Base-by-base conservation (phyloP, 208 protist genomes). In the Leishmania arabica region DNA sequence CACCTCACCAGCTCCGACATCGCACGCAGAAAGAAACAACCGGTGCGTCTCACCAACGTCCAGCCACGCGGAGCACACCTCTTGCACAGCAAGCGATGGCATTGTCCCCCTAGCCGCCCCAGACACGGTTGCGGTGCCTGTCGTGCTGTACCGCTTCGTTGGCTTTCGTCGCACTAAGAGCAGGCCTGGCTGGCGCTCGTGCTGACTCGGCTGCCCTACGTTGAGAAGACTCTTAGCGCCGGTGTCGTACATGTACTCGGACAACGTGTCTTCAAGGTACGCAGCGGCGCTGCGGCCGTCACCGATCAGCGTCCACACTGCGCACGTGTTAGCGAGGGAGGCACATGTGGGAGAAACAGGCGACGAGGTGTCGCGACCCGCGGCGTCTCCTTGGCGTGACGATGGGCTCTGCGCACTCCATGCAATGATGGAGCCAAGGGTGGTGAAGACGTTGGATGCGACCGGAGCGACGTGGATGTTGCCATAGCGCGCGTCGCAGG, bases 241-340 rank as follows among this genome's bases (percentile, higher is more conserved):
- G 9, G 70, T 87, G 62, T 96, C 87, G 79, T 96, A 94, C 72
- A 84, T 51, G 79, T 88, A 92, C 88, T 95, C 92, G 40, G 80
- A 80, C 56, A 93, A 62, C 31, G 88, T 70, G 60, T 91, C 94
- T 47, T 96, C 92, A 58, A 95, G 71, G 71, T 92, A 97, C 24
- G 94, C 89, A 17, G 83, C 84, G 9, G 90, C 85, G 64, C 79
- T 91, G 77, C 94, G 90, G 56, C 89, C 90, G 45, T 97, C 92
- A 1, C 82, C 78, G 1, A 95, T 45, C 21, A 97, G 81, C 15
- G 91, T 93, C 84, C 88, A 95, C 19, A 86, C 80, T 7, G 86
- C 91, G 0, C 75, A 84, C 7, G 77, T 77, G 27, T 75, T 71
- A n/a, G 40, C 31, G 8, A 76, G 75, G 37, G 40, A 42, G 53